Evolutionary conservation across 495 filamentous ascomycete species (phyloP), one percentile per base, ranked within the genome.

Genomic region (Tetracladium marchalianum): DNA sequence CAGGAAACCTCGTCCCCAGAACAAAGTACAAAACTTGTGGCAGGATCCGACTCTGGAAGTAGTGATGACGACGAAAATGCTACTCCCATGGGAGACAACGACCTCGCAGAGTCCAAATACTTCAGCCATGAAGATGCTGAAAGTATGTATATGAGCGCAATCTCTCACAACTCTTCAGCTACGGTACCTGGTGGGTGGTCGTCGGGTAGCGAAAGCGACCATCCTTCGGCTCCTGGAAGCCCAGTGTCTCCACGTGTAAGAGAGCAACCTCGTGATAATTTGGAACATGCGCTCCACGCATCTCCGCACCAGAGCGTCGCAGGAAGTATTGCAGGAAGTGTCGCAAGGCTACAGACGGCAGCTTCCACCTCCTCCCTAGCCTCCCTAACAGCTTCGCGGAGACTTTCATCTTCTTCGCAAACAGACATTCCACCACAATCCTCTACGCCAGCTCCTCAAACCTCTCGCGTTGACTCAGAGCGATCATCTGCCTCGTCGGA

Each of bases 41-140:
- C 22, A 27, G 22, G 22, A 27, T 27, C 22, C 7, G 22, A 27
- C 22, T 27, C 22, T 27, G 38, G 36, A 13, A 50, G 22, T 35
- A 43, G 45, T 19, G 44, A 37, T 10, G 50, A 53, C 8, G 52
- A 52, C 13, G 50, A 52, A 12, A 34, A 22, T 18, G 31, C 43
- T 1, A 49, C 56, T 1, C 46, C 52, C 17, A 13, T 48, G 13
- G 41, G 35, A 0, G 56, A 51, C 31, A 51, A 53, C 16, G 49
- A 59, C 41, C 72, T 86, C 12, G 66, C 73, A 15, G 56, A 85
- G 49, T 97, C 93, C 9, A 86, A 75, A 52, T 60, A 92, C 12
- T 97, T 89, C 60, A 90, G 78, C 43, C 83, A 93, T 46, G 87
- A 93, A 47, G 89, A 97, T 48, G 92, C 92, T 0, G 83, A 90